These are phyloP conservation scores for Flammula alnicola DNA, from an alignment of 1,284 basidiomycete species.

Conservation along the genomic window DNA sequence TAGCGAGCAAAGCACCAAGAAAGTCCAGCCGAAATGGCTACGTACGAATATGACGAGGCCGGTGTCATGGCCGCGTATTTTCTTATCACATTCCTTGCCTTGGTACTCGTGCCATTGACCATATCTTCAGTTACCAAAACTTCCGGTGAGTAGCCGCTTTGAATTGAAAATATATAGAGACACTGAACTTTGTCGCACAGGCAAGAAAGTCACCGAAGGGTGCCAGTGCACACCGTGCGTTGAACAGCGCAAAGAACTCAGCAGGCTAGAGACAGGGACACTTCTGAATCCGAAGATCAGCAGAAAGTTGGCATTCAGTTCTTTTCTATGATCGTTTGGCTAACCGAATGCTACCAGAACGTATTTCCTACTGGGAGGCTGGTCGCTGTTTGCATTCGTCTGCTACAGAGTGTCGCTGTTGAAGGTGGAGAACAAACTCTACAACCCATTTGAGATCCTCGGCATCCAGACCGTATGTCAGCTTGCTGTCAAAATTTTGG, in stretches of 20 bases:
- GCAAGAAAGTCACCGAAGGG: slow-evolving; percentile 41
- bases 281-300: slow-evolving; percentile 48
- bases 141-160: slow-evolving; percentile 39
- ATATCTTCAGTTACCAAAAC: slow-evolving; percentile 48
- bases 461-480: slow-evolving; percentile 71
- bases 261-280: slow-evolving; percentile 49
- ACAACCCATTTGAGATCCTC: slow-evolving; percentile 95
- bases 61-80: slow-evolving; percentile 92
- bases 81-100: slow-evolving; percentile 82
- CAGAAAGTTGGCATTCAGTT: slow-evolving; percentile 43
- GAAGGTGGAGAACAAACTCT: slow-evolving; percentile 71
- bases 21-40: slow-evolving; percentile 56
- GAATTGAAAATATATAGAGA: not conserved
- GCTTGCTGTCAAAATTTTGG: not conserved
- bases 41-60: slow-evolving; percentile 87
- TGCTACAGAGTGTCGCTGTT: slow-evolving; percentile 69
- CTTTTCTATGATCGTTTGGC: not conserved
- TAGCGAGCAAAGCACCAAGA: slow-evolving; percentile 6
- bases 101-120: slow-evolving; percentile 80
- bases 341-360: slow-evolving; percentile 41
- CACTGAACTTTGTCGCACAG: not conserved
- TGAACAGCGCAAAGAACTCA: slow-evolving; percentile 55
- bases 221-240: slow-evolving; percentile 74
- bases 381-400: slow-evolving; percentile 76
- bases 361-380: slow-evolving; percentile 71